Percentiles rank a stretch among this genome's conserved stretches.
Conservation (phyloP, 805 yeast genomes). For the Barnettozyma sucrosica region DNA sequence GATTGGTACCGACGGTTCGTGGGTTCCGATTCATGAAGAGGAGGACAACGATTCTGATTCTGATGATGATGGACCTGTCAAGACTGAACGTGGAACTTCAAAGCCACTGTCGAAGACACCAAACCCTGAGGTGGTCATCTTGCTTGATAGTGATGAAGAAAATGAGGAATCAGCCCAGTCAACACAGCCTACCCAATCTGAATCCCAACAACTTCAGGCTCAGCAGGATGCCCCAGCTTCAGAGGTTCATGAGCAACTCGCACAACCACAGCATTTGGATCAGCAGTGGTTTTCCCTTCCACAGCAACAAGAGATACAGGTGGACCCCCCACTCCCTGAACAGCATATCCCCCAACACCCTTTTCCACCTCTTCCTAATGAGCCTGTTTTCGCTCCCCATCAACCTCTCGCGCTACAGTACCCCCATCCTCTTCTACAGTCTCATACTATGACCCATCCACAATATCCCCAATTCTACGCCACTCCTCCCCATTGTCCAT, state of each 20-base stretch:
- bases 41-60: slow-evolving; percentile 17
- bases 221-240: not conserved
- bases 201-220: not conserved
- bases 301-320: not conserved
- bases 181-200: slow-evolving; percentile 3
- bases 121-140: slow-evolving; percentile 36
- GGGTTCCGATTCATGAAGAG: slow-evolving; percentile 42
- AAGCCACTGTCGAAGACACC: slow-evolving; percentile 6
- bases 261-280: not conserved
- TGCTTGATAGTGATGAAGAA: slow-evolving; percentile 46
- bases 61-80: slow-evolving; percentile 8
- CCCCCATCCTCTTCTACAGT: not conserved
- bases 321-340: not conserved
- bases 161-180: slow-evolving; percentile 9
- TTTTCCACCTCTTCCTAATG: not conserved
- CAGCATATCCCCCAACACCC: not conserved
- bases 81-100: slow-evolving; percentile 1
- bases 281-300: not conserved
- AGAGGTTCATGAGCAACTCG: not conserved
- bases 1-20: slow-evolving; percentile 65
- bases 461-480: not conserved
- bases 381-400: not conserved
- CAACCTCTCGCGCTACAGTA: not conserved
- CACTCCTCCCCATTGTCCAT: not conserved
- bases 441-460: not conserved